Conservation (phyloP, 257 asterid genomes). For the Solanum boliviense region DNA sequence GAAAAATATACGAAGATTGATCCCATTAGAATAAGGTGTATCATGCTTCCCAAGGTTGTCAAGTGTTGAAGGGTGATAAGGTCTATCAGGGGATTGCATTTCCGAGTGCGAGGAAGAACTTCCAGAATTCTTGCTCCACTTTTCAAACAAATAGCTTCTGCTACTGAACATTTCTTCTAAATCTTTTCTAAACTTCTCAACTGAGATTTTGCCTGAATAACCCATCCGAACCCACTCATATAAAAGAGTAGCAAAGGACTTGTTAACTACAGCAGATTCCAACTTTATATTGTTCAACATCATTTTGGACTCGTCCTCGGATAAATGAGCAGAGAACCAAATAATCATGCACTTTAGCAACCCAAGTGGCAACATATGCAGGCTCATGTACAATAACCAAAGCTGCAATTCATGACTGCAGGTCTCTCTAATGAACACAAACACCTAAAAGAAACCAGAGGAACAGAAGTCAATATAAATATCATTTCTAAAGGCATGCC, state of each 20-base stretch:
- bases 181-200: constrained; percentile 38
- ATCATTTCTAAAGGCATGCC: neutral
- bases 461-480: constrained; percentile 19
- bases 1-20: constrained; percentile 35
- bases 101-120: constrained; percentile 4
- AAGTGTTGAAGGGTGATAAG: neutral
- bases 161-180: constrained; percentile 43
- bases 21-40: constrained; percentile 19
- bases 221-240: constrained; percentile 45
- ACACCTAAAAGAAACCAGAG: constrained; percentile 48
- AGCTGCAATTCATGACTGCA: constrained; percentile 53
- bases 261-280: constrained; percentile 29
- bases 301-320: constrained; percentile 39
- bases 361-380: constrained; percentile 75
- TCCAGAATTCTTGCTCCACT: constrained; percentile 17
- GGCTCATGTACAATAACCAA: constrained; percentile 56
- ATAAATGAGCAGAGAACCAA: constrained; percentile 68
- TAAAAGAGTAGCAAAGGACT: constrained; percentile 29
- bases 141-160: constrained; percentile 46
- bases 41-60: constrained; percentile 10
- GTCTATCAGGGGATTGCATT: neutral
- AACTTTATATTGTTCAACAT: constrained; percentile 35
- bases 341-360: constrained; percentile 47
- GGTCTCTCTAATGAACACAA: constrained; percentile 36
- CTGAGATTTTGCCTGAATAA: constrained; percentile 63